Percentiles rank a stretch among this genome's conserved stretches.
Conservation (phyloP, 1,284 basidiomycete genomes). For the Rugosomyces carneus region DNA sequence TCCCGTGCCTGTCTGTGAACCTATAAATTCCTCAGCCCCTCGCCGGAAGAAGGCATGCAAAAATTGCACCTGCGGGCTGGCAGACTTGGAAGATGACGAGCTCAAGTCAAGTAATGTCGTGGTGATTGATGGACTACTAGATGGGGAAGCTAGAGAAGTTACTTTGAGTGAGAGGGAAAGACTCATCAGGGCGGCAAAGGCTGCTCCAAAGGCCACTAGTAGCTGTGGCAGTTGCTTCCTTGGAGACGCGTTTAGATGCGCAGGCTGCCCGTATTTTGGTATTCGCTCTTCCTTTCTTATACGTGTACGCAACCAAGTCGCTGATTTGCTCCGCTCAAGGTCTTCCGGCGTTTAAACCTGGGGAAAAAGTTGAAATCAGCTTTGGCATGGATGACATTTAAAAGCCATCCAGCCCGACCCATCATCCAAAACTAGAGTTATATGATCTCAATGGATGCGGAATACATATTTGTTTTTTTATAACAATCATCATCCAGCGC, state of each 20-base stretch:
- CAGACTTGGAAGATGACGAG: conserved; percentile 88
- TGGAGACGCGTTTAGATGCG: conserved; percentile 96
- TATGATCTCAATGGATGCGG: too few relatives aligned
- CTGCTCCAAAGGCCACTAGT: conserved; percentile 81
- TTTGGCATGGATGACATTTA: conserved; percentile 84
- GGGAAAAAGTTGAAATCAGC: conserved; percentile 92
- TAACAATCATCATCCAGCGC: too few relatives aligned
- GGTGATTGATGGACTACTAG: conserved; percentile 55
- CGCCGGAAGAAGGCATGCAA: conserved; percentile 88
- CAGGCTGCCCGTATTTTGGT: conserved; percentile 95
- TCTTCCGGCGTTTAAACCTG: conserved; percentile 96
- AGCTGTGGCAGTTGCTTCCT: conserved; percentile 98
- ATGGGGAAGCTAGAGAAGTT: conserved; percentile 56
- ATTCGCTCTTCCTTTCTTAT: conserved; percentile 24
- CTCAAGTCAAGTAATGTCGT: conserved; percentile 53
- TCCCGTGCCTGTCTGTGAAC: conserved; percentile 64
- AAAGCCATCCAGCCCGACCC: not conserved
- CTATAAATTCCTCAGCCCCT: conserved; percentile 43
- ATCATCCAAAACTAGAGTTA: not conserved
- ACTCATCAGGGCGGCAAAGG: conserved; percentile 55
- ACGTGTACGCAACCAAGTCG: conserved; percentile 8
- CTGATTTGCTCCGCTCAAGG: conserved; percentile 38
- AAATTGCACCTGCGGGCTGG: conserved; percentile 87
- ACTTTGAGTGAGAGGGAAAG: conserved; percentile 59
- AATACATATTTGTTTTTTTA: too few relatives aligned